phyloP scores from a whole-genome alignment of 331 rosid genomes.

The Malus hybrid region DNA sequence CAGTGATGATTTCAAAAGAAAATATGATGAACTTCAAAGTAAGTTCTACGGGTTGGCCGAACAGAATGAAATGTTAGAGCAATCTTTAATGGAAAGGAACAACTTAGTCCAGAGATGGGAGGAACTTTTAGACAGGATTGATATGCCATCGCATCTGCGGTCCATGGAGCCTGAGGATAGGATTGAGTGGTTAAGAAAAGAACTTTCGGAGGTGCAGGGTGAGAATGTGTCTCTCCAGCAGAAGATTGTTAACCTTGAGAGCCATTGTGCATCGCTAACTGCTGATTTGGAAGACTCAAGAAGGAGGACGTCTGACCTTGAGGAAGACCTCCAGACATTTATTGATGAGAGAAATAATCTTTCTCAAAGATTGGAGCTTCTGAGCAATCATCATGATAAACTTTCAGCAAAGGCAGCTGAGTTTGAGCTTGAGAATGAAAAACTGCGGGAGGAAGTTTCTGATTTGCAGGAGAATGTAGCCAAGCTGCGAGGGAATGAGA shows the following conservation, averaged over 20 bases:
- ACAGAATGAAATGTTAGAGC: conserved; percentile 98
- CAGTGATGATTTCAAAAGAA: conserved; percentile 57
- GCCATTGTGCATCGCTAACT: conserved; percentile 51
- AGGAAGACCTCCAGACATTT: conserved; percentile 43
- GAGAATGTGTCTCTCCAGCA: conserved; percentile 59
- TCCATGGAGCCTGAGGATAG: conserved; percentile 74
- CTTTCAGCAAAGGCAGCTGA: conserved; percentile 33
- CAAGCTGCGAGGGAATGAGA: conserved; percentile 41
- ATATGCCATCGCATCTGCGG: conserved; percentile 73
- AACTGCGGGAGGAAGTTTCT: conserved; percentile 39
- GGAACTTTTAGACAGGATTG: conserved; percentile 73
- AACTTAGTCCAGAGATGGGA: conserved; percentile 86
- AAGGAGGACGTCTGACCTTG: conserved; percentile 47
- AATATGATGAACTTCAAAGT: conserved; percentile 71
- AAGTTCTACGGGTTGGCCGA: conserved; percentile 82
- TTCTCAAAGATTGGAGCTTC: conserved; percentile 48
- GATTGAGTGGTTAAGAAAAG: conserved; percentile 75
- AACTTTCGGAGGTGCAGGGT: conserved; percentile 60
- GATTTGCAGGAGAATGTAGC: conserved; percentile 44
- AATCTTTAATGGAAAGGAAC: conserved; percentile 91
- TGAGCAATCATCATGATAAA: conserved; percentile 43
- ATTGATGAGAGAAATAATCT: conserved; percentile 49
- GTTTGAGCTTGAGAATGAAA: conserved; percentile 55
- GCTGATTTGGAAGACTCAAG: conserved; percentile 73
- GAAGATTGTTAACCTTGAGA: conserved; percentile 67